Evolutionary conservation across 2,329 filamentous ascomycete species (phyloP), one percentile per base, ranked within the genome.

Genomic region (Clarireedia hainanense): DNA sequence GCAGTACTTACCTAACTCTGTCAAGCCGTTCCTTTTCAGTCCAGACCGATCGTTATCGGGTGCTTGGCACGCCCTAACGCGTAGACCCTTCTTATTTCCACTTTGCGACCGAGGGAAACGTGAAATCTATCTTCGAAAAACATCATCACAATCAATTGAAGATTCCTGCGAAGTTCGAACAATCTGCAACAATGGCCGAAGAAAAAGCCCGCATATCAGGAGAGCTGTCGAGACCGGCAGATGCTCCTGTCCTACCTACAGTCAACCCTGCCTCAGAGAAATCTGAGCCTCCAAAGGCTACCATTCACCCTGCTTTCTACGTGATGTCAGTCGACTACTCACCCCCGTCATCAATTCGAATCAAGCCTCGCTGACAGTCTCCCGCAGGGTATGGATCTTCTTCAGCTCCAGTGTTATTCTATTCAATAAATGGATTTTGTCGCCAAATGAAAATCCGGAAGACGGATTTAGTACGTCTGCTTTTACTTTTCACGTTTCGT

Each of bases 371-470:
- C 60, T 63, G 55, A 64, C 57, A 36, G 27, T 20, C 47, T 20
- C 36, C 30, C 72, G 34, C 34, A 96, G 91, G 67, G 79, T 85
- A 65, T 99, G 94, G 94, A 97, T 99, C 70, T 77, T 85, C 58
- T 80, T 96, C 72, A 95, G 89, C 69, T 96, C 91, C 45, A 89
- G 87, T 67, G 91, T 97, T 70, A 99, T 99, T 71, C 79, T 99
- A 60, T 97, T 96, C 86, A 97, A 99, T 85, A 99, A 99, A 83
- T 96, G 89, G 84, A 90, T 99, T 68, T 81, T 97, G 60, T 85
- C 92, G 68, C 20, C 20, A 20, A 20, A 2, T 20, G 20, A 20
- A 20, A 20, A 20, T 20, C 20, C 20, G 2, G 91, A 86, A 40
- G 80, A 86, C 61, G 80, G 89, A 61, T 96, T 96, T 78, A 81